Evolutionary conservation across 179 eudicot species (phyloP).

Genomic region (Kewa caespitosa): DNA sequence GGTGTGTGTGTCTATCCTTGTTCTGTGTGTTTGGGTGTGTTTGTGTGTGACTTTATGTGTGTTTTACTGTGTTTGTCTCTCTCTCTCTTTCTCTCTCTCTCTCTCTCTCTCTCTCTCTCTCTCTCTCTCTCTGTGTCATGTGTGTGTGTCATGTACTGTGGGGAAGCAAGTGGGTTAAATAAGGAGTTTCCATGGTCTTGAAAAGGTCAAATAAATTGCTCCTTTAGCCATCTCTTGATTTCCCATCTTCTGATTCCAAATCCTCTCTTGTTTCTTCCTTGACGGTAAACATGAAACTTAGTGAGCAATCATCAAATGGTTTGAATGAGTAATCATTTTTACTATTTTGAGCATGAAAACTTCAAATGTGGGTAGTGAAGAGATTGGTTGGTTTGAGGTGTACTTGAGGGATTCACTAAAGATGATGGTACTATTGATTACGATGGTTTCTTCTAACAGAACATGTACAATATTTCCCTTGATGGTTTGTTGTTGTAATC

Average conservation of each 20-base stretch:
- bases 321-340: slow-evolving; percentile 31
- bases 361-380: slow-evolving; percentile 11
- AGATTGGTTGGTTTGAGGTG: slow-evolving; percentile 26
- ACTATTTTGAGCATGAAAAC: background rate
- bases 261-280: slow-evolving; percentile 81
- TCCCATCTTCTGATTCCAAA: slow-evolving; percentile 70
- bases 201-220: slow-evolving; percentile 55
- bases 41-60: too few species aligned
- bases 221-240: slow-evolving; percentile 33
- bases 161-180: slow-evolving; percentile 58
- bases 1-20: too few species aligned
- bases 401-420: slow-evolving; percentile 15
- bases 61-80: too few species aligned
- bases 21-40: too few species aligned
- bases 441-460: slow-evolving; percentile 41
- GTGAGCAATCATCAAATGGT: slow-evolving; percentile 49
- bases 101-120: too few species aligned
- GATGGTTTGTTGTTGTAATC: slow-evolving; percentile 34
- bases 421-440: slow-evolving; percentile 24
- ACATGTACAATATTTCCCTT: slow-evolving; percentile 39
- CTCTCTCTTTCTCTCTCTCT: too few species aligned
- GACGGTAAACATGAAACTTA: slow-evolving; percentile 72
- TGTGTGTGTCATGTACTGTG: too few species aligned
- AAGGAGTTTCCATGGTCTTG: slow-evolving; percentile 41
- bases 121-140: too few species aligned